Percentiles rank a stretch among this genome's conserved stretches.
Evolutionary conservation across 306 rosid genomes (phyloP).

Genomic region (Hippophae tibetana): DNA sequence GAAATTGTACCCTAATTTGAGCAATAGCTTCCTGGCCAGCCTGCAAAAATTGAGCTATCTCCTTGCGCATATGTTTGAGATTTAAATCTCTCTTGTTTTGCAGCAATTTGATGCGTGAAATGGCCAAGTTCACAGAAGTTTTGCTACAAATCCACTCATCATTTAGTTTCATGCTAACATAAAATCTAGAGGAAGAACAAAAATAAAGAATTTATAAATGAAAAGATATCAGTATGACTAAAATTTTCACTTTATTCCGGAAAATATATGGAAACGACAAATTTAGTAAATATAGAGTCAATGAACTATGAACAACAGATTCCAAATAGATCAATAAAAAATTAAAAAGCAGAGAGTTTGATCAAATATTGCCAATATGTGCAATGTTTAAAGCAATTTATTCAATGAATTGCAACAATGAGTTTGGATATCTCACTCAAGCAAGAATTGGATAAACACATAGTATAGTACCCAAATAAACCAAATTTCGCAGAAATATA

Average conservation of each 20-base stretch:
- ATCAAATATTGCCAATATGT: no score
- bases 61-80: conserved; percentile 84
- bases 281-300: no score
- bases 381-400: no score
- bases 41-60: conserved; percentile 85
- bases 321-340: no score
- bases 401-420: no score
- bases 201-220: no score
- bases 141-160: conserved; percentile 45
- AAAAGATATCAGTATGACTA: no score
- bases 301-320: no score
- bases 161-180: not conserved
- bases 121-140: conserved; percentile 71
- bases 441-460: conserved; percentile 4
- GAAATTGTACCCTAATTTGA: conserved; percentile 66
- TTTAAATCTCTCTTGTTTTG: conserved; percentile 93
- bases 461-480: conserved; percentile 3
- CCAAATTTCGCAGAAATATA: conserved; percentile 1
- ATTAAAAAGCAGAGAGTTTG: no score
- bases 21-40: conserved; percentile 95
- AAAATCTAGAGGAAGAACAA: no score
- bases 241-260: no score
- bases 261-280: no score
- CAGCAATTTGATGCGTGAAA: conserved; percentile 85
- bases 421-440: not conserved